Evolutionary conservation across 371 early-diverging fungal genomes (phyloP).

Genomic region (Nematocida sp.): DNA sequence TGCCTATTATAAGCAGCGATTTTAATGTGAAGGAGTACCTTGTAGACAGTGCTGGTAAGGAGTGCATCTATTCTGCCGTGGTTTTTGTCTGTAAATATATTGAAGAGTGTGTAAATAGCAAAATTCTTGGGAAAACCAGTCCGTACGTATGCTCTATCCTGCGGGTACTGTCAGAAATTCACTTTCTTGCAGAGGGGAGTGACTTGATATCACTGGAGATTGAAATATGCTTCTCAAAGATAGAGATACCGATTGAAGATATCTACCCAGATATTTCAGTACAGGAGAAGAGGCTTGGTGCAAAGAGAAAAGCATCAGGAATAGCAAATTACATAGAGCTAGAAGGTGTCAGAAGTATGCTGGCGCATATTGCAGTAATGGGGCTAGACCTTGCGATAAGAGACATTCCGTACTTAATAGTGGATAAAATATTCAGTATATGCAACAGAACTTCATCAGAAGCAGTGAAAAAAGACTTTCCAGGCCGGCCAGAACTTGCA

Average conservation of each 20-base stretch:
- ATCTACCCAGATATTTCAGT: constrained; percentile 42
- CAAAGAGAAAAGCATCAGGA: constrained; percentile 41
- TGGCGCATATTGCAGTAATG: constrained; percentile 53
- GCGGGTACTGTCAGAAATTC: constrained; percentile 45
- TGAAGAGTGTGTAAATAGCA: constrained; percentile 38
- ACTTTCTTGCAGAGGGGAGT: constrained; percentile 53
- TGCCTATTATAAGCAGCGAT: constrained; percentile 24
- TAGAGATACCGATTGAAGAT: constrained; percentile 50
- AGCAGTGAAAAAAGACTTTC: constrained; percentile 47
- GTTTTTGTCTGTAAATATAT: constrained; percentile 57
- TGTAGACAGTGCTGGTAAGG: constrained; percentile 42
- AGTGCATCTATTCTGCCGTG: constrained; percentile 47
- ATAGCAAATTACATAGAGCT: constrained; percentile 56
- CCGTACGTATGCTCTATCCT: constrained; percentile 43
- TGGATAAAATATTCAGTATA: constrained; percentile 52
- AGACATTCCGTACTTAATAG: constrained; percentile 48
- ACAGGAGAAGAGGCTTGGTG: constrained; percentile 52
- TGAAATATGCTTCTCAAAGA: constrained; percentile 56
- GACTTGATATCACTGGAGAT: constrained; percentile 58
- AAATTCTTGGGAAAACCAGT: constrained; percentile 39
- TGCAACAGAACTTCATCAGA: constrained; percentile 19
- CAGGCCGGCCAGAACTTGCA: neutral
- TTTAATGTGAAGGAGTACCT: constrained; percentile 50
- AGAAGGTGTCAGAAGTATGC: constrained; percentile 46
- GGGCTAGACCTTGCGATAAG: constrained; percentile 43